Evolutionary conservation across 345 rosid genomes (phyloP), one percentile per base, ranked within the genome.

Genomic region (Turritis glabra): DNA sequence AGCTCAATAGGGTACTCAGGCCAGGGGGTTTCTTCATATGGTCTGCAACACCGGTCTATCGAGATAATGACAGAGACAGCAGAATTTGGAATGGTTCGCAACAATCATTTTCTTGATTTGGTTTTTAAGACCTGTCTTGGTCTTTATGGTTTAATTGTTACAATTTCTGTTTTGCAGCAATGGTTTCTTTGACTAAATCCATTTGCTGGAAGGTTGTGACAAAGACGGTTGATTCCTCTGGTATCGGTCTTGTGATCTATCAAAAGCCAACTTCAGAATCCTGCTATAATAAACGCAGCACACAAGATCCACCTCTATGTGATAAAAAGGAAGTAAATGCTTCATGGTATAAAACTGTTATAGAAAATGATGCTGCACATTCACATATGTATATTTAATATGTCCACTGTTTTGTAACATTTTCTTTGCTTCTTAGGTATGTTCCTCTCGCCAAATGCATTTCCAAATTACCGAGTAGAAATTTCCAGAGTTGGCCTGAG

Each of bases 31-130:
- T 84, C 84, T 94, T 91, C 38, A 79, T 90, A 40, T 94, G 98
- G 98, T 94, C 98, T 50, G 98, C 98, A 68, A 94, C 96, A 7
- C 96, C 97, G 12, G 96, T 94, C 10, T 94, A 88, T 75, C 85
- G 85, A 44, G 65, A 86, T 0, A 82, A 91, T 68, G 84, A 86
- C 13, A 88, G 79, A 79, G 91, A 94, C 74, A 85, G 72, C 32
- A 79, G 57, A 55, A 84, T 94, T 56, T 94, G 98, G 97, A 84
- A 82, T 5, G 69, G 88, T 87, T 17, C 8, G 93, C 62, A 55
- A 56, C 48, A 38, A 29, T 71, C 54, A 71, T 56, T 13, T 50
- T 27, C 47, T 75, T 50, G 25, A 35, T 27, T 66, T 46, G 37
- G 55, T 69, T 69, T 35, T 38, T 22, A 63, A 26, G 30, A 15